Evolutionary conservation across 2,329 filamentous ascomycete species (phyloP).

Genomic region (Helminthosporium solani): DNA sequence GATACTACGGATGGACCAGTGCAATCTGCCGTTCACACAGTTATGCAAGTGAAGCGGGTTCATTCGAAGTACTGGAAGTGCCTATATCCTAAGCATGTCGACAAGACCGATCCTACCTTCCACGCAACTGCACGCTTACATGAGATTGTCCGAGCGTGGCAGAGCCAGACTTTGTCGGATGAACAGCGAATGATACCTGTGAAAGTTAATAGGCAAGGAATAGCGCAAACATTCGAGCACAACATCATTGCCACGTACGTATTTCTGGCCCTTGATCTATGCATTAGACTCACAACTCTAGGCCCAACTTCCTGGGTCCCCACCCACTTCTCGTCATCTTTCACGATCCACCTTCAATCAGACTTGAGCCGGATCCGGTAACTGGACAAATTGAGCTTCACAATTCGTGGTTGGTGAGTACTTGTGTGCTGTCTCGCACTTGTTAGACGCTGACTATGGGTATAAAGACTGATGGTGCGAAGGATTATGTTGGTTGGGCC

Average conservation of each 20-base stretch:
- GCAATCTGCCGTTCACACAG: conserved; percentile 54
- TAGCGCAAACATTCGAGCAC: conserved; percentile 78
- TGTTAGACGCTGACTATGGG: conserved; percentile 45
- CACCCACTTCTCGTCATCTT: conserved; percentile 79
- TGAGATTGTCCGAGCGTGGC: conserved; percentile 76
- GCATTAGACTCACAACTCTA: conserved; percentile 27
- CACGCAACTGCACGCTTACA: conserved; percentile 61
- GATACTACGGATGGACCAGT: conserved; percentile 48
- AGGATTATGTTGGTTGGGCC: conserved; percentile 83
- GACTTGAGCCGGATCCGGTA: conserved; percentile 45
- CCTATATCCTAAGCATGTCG: conserved; percentile 66
- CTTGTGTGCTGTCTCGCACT: conserved; percentile 26
- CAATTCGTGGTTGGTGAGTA: conserved; percentile 82
- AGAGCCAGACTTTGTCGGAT: conserved; percentile 69
- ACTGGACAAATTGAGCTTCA: conserved; percentile 76
- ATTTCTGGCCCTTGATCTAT: neutral
- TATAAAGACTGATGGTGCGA: conserved; percentile 74
- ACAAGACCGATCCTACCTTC: conserved; percentile 30
- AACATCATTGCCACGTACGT: conserved; percentile 75
- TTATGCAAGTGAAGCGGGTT: conserved; percentile 58
- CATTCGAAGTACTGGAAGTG: conserved; percentile 80
- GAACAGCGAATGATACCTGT: conserved; percentile 77
- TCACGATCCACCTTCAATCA: conserved; percentile 70
- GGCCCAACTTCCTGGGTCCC: conserved; percentile 63
- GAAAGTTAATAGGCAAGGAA: conserved; percentile 70